Conservation (phyloP, 768 basidiomycete species). For the Lentinula guzmanii region DNA sequence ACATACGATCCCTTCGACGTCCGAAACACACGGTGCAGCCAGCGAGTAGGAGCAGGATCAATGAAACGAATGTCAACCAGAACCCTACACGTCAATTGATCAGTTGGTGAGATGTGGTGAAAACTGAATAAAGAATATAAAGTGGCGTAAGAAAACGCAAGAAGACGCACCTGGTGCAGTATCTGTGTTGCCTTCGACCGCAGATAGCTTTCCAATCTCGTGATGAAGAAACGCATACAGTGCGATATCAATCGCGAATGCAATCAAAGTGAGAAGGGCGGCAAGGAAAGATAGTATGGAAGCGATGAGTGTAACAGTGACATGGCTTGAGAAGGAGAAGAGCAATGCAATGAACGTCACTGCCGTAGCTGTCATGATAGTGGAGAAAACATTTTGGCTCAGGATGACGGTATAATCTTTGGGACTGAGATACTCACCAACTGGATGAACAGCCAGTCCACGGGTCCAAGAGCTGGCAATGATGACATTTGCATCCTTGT, state of each 20-base stretch:
- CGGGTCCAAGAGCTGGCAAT: conserved; percentile 62
- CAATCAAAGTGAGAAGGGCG: conserved; percentile 59
- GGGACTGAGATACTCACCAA: conserved; percentile 42
- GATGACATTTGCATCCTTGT: conserved; percentile 28
- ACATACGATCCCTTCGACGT: conserved; percentile 48
- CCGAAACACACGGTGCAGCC: conserved; percentile 71
- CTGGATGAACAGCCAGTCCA: conserved; percentile 69
- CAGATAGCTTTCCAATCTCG: conserved; percentile 44
- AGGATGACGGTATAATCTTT: neutral
- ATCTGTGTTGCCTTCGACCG: conserved; percentile 38
- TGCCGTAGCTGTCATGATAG: conserved; percentile 32
- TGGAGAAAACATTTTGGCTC: neutral
- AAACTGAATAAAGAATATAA: conserved; percentile 2
- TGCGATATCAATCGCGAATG: conserved; percentile 74
- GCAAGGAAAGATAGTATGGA: conserved; percentile 66
- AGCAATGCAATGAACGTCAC: conserved; percentile 55
- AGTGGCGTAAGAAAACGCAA: neutral
- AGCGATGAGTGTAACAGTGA: conserved; percentile 45
- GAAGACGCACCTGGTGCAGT: conserved; percentile 55
- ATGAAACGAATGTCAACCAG: conserved; percentile 66
- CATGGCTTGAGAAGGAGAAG: conserved; percentile 40
- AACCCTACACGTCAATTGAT: conserved; percentile 38
- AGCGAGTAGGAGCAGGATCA: conserved; percentile 59
- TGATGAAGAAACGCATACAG: conserved; percentile 59
- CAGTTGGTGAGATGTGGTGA: neutral